Evolutionary conservation across 2,329 filamentous ascomycete genomes (phyloP).

Genomic region (Alternaria viburni): DNA sequence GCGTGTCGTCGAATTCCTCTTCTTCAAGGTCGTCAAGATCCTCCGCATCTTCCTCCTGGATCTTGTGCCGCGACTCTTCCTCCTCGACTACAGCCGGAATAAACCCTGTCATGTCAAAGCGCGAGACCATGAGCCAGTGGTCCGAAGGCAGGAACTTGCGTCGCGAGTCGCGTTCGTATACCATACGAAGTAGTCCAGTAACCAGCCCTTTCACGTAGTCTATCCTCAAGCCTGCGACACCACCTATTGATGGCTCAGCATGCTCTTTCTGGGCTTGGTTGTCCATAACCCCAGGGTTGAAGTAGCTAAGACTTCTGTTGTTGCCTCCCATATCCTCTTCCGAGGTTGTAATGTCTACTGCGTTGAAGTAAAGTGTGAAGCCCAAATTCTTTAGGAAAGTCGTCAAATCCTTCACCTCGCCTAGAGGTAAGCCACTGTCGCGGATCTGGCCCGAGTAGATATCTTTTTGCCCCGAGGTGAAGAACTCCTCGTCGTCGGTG

Average conservation of each 20-base stretch:
- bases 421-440: constrained; percentile 71
- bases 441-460: constrained; percentile 40
- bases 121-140: constrained; percentile 93
- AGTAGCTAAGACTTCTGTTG: constrained; percentile 54
- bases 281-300: constrained; percentile 32
- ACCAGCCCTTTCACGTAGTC: constrained; percentile 80
- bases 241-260: constrained; percentile 58
- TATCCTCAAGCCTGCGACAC: constrained; percentile 74
- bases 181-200: constrained; percentile 80
- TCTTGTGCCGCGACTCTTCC: constrained; percentile 76
- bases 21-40: constrained; percentile 55
- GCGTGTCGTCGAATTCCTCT: constrained; percentile 46
- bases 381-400: constrained; percentile 88
- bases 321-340: constrained; percentile 54
- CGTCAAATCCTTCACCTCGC: constrained; percentile 75
- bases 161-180: constrained; percentile 92
- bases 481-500: constrained; percentile 96
- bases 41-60: constrained; percentile 68
- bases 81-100: constrained; percentile 85
- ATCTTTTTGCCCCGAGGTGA: constrained; percentile 60
- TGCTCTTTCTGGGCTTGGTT: constrained; percentile 36
- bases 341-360: constrained; percentile 65
- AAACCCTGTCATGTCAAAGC: constrained; percentile 87
- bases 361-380: constrained; percentile 87
- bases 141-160: constrained; percentile 80